These are phyloP conservation scores for Alternaria angustiovoidea DNA, from an alignment of 2,329 filamentous ascomycete genomes.

Conservation along the genomic window DNA sequence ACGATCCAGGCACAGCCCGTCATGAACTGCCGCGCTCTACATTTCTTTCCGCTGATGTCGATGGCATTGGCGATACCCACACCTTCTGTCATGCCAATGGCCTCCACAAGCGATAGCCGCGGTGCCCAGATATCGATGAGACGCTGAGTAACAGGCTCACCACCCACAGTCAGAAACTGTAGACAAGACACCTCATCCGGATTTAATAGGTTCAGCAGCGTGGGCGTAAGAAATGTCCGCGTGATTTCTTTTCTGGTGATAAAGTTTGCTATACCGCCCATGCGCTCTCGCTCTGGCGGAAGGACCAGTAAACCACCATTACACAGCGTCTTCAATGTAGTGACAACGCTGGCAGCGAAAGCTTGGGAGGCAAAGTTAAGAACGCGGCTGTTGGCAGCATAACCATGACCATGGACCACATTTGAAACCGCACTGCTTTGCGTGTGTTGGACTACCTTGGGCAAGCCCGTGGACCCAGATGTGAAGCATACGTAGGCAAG, in stretches of 20 bases:
- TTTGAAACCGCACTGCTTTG: slow-evolving; percentile 14
- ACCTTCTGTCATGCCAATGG: slow-evolving; percentile 11
- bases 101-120: slow-evolving; percentile 6
- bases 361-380: slow-evolving; percentile 12
- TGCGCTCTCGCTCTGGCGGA: slow-evolving; percentile 11
- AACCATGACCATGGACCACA: slow-evolving; percentile 6
- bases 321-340: slow-evolving; percentile 8
- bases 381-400: slow-evolving; percentile 2
- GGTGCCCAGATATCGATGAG: slow-evolving; percentile 12
- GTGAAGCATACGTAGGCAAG: slow-evolving; percentile 56
- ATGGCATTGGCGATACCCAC: slow-evolving; percentile 6
- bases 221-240: slow-evolving; percentile 7
- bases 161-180: slow-evolving; percentile 9
- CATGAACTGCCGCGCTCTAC: slow-evolving; percentile 5
- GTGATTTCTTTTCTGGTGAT: slow-evolving; percentile 10
- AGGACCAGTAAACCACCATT: slow-evolving; percentile 6
- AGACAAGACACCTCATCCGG: slow-evolving; percentile 9
- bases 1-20: slow-evolving; percentile 10
- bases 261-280: slow-evolving; percentile 12
- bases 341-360: slow-evolving; percentile 8
- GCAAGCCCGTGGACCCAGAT: slow-evolving; percentile 55
- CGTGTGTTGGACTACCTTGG: slow-evolving; percentile 52
- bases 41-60: slow-evolving; percentile 5
- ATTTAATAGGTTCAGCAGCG: slow-evolving; percentile 2
- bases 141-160: slow-evolving; percentile 5